These are phyloP conservation scores for Skeletonema potamos DNA, from an alignment of 108 stramenopile species.

Conservation along the genomic window DNA sequence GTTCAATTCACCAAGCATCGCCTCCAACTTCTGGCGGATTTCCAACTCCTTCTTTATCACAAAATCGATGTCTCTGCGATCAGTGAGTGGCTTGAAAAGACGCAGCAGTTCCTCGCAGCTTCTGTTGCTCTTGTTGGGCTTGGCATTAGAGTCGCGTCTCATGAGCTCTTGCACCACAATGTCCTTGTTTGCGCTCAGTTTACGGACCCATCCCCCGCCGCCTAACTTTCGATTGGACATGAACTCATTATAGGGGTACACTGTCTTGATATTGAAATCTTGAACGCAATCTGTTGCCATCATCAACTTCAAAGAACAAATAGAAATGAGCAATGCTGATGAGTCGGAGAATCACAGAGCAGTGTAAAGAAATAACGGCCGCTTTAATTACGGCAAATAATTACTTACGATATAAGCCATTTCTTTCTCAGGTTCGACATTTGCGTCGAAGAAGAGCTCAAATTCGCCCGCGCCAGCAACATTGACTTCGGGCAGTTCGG, in stretches of 20 bases:
- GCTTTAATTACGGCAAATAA: too few relatives aligned
- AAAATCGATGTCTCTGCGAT: neutral
- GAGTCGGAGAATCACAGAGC: neutral
- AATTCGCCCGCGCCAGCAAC: neutral
- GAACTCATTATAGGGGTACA: neutral
- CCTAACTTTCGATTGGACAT: neutral
- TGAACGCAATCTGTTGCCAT: neutral
- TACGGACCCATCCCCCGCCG: neutral
- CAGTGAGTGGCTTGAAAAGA: neutral
- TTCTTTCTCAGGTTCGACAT: neutral
- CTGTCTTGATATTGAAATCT: neutral
- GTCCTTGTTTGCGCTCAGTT: neutral
- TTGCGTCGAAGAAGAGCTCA: neutral
- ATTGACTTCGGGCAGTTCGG: neutral
- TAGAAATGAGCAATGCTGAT: neutral
- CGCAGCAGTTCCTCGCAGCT: neutral
- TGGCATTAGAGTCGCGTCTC: neutral
- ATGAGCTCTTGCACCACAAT: neutral
- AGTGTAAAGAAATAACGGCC: neutral
- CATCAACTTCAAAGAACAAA: slow-evolving; percentile 5
- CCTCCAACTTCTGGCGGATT: neutral
- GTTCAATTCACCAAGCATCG: neutral
- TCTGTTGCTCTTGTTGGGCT: neutral
- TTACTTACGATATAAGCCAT: neutral
- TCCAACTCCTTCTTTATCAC: neutral